Evolutionary conservation across 495 filamentous ascomycete species (phyloP).

Genomic region (Xanthoparmelia taractica): DNA sequence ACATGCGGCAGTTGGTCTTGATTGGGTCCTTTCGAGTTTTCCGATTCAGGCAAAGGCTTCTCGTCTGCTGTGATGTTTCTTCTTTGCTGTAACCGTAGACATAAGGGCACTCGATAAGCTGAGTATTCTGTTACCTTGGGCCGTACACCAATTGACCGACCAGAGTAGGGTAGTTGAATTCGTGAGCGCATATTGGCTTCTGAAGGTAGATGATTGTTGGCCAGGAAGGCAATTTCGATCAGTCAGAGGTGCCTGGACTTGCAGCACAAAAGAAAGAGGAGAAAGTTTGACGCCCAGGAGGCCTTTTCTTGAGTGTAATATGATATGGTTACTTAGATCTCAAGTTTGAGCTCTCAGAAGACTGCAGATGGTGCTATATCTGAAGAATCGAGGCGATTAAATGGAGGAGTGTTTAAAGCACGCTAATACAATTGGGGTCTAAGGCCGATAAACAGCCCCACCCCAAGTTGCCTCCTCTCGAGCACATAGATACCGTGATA

Average conservation of each 20-base stretch:
- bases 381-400: no score
- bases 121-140: background rate
- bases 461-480: background rate
- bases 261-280: no score
- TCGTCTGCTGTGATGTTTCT: conserved; percentile 31
- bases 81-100: conserved; percentile 16
- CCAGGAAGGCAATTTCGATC: background rate
- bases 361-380: no score
- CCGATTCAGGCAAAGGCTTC: conserved; percentile 36
- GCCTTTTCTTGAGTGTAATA: no score
- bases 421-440: background rate
- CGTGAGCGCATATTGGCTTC: conserved; percentile 17
- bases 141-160: conserved; percentile 2
- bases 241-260: background rate
- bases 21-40: conserved; percentile 39
- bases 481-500: no score
- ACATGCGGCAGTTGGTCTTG: conserved; percentile 52
- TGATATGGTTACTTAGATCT: no score
- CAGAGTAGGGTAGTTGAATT: conserved; percentile 2
- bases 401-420: background rate
- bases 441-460: background rate
- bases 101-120: conserved; percentile 11
- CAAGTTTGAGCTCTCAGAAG: no score
- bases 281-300: no score
- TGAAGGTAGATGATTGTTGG: background rate